Percentiles rank a stretch among this genome's conserved stretches.
phyloP scores from a whole-genome alignment of 164 flowering plant species.

The Macadamia integrifolia region DNA sequence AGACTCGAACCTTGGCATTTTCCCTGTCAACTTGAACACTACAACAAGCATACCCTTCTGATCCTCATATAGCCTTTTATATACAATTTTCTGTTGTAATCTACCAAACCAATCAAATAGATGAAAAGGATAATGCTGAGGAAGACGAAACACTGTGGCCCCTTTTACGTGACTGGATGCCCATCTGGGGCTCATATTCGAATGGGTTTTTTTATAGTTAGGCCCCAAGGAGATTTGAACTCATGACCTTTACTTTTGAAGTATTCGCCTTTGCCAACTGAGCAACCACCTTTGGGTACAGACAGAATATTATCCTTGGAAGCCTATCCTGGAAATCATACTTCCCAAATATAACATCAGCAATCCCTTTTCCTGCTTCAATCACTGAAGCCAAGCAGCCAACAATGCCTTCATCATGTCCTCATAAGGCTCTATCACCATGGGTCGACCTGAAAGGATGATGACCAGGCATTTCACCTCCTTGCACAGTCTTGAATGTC shows the following conservation, averaged over 20 bases:
- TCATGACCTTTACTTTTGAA: conserved; percentile 17
- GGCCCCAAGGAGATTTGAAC: conserved; percentile 22
- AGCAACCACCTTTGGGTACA: conserved; percentile 14
- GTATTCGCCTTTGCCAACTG: conserved; percentile 24
- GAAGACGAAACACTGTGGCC: not conserved
- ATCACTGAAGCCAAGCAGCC: conserved; percentile 53
- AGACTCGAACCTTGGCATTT: no score
- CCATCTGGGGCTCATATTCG: conserved; percentile 32
- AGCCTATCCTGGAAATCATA: conserved; percentile 39
- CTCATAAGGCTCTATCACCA: conserved; percentile 36
- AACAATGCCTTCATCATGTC: conserved; percentile 34
- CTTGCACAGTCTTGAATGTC: no score
- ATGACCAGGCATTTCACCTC: no score
- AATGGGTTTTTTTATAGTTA: conserved; percentile 34
- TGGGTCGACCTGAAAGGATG: conserved; percentile 22
- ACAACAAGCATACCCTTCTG: no score
- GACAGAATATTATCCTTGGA: conserved; percentile 39
- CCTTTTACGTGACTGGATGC: not conserved
- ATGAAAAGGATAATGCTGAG: not conserved
- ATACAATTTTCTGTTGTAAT: no score
- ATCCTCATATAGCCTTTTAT: no score
- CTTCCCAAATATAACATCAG: conserved; percentile 44
- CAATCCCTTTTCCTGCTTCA: conserved; percentile 44
- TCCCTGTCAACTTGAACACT: no score
- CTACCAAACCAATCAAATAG: not conserved